phyloP scores from a whole-genome alignment of 495 filamentous ascomycete genomes.

The Aspergillus diversus region DNA sequence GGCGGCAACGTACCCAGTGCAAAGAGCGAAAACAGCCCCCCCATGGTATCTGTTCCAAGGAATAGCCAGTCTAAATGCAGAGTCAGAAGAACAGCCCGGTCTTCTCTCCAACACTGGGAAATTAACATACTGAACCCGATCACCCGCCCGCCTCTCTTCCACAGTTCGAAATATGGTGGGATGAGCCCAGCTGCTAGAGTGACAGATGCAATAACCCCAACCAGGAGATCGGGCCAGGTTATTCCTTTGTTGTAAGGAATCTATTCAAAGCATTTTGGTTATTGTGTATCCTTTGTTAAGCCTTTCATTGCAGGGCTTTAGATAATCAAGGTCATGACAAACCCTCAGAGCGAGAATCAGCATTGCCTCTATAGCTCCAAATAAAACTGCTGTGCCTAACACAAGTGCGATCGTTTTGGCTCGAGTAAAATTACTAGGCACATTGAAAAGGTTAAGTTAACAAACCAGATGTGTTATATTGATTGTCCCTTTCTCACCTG shows the following conservation, averaged over 20 bases:
- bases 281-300: too few species aligned
- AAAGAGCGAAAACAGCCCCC: constrained; percentile 76
- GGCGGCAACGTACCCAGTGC: constrained; percentile 57
- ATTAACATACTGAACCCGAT: constrained; percentile 65
- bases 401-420: constrained; percentile 53
- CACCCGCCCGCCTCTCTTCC: constrained; percentile 70
- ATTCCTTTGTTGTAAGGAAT: constrained; percentile 57
- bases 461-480: too few species aligned
- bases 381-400: constrained; percentile 42
- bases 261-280: constrained; percentile 21
- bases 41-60: constrained; percentile 68
- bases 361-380: constrained; percentile 62
- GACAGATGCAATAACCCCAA: constrained; percentile 64
- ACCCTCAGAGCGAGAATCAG: constrained; percentile 67
- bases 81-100: constrained; percentile 12
- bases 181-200: constrained; percentile 64
- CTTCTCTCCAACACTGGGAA: neutral
- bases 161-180: constrained; percentile 73
- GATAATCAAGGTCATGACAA: constrained; percentile 18
- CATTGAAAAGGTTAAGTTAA: neutral
- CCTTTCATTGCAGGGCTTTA: constrained; percentile 6
- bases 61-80: constrained; percentile 59
- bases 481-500: too few species aligned
- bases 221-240: constrained; percentile 59
- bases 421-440: neutral